Conservation (phyloP, 2,329 filamentous ascomycete species). For the Beauveria pseudobassiana region DNA sequence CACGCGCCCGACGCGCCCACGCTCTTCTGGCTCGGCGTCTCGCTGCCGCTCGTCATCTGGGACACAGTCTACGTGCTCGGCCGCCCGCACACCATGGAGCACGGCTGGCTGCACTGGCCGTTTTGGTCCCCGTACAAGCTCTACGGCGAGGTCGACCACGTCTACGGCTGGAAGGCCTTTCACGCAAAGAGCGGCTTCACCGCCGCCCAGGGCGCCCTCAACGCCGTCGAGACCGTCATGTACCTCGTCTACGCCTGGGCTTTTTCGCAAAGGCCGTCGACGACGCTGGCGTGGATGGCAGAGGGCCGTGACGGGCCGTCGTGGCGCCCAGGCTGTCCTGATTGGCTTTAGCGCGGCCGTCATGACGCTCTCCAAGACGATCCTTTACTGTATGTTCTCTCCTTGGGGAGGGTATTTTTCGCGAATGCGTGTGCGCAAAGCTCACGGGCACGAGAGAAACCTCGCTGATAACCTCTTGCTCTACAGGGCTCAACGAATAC, state of each 20-base stretch:
- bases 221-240: conserved; percentile 58
- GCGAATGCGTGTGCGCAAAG: too few species aligned
- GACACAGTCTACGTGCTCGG: conserved; percentile 72
- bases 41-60: conserved; percentile 73
- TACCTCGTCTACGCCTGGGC: conserved; percentile 51
- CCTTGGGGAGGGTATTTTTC: neutral
- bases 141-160: conserved; percentile 71
- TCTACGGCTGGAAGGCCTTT: conserved; percentile 73
- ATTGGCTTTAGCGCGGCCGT: conserved; percentile 46
- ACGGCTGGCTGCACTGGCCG: conserved; percentile 63
- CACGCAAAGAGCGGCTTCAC: conserved; percentile 66
- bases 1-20: conserved; percentile 40
- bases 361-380: conserved; percentile 57
- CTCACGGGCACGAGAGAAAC: too few species aligned
- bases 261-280: conserved; percentile 21
- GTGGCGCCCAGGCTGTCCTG: conserved; percentile 38
- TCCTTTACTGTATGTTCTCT: conserved; percentile 44
- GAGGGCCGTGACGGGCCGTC: conserved; percentile 32
- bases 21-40: conserved; percentile 65
- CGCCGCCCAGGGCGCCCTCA: conserved; percentile 63
- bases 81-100: conserved; percentile 75
- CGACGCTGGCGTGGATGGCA: conserved; percentile 13
- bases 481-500: conserved; percentile 47
- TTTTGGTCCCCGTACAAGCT: conserved; percentile 72
- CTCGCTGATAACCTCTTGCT: neutral